Evolutionary conservation across 129 eudicot genomes (phyloP).

Genomic region (Flaveria linearis): DNA sequence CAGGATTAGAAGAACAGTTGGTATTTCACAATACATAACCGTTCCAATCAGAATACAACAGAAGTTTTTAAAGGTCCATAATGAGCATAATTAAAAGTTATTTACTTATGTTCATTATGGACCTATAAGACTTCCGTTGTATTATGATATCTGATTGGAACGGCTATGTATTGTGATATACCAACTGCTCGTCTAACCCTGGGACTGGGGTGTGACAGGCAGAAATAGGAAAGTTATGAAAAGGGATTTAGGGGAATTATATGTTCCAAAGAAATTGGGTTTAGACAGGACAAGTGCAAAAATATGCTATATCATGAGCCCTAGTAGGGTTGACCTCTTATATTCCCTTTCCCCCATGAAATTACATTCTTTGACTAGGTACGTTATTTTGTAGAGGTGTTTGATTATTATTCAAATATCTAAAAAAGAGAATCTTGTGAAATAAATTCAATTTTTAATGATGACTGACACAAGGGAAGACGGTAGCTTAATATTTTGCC

Average conservation of each 20-base stretch:
- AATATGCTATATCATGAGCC: neutral
- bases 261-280: neutral
- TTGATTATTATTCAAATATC: neutral
- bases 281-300: neutral
- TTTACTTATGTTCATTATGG: no score
- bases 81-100: no score
- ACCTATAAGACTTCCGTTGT: no score
- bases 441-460: neutral
- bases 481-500: neutral
- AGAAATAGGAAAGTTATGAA: neutral
- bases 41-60: no score
- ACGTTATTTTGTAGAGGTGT: neutral
- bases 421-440: neutral
- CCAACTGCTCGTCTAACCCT: no score
- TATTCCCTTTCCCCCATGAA: slow-evolving; percentile 1
- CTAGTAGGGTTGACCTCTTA: slow-evolving; percentile 8
- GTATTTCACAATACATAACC: no score
- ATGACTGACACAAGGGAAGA: neutral
- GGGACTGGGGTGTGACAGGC: no score
- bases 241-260: neutral
- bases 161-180: no score
- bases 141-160: no score
- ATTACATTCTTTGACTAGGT: neutral
- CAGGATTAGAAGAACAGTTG: no score
- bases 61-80: no score